Evolutionary conservation across 2,329 filamentous ascomycete species (phyloP), one percentile per base, ranked within the genome.

Genomic region (Talaromyces funiculosus): DNA sequence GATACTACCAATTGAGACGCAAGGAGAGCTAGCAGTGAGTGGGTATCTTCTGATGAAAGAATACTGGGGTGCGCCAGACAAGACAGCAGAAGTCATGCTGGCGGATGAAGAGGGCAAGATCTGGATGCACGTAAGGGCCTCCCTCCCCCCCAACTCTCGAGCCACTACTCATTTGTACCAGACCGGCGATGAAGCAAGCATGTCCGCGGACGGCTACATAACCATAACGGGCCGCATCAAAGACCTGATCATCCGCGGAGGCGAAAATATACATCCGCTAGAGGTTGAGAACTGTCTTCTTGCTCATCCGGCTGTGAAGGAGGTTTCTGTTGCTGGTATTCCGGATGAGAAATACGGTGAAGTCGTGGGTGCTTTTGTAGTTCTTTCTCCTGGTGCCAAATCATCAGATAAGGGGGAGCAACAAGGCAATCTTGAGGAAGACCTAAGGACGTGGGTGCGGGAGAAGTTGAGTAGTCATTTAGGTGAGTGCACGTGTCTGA

Each of bases 221-320:
- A 84, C 84, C 66, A 96, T 97, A 69, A 97, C 92, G 0, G 91
- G 92, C 3, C 82, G 92, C 16, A 93, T 96, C 71, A 97, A 97
- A 75, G 94, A 99, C 72, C 76, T 97, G 59, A 97, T 99, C 67
- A 97, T 97, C 71, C 85, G 91, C 26, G 93, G 90, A 29, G 94
- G 94, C 24, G 94, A 97, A 73, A 99, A 99, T 72, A 96, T 97
- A 60, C 90, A 96, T 72, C 94, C 94, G 0, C 80, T 96, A 5
- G 94, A 97, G 73, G 82, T 97, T 3, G 94, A 99, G 73, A 92
- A 95, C 71, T 93, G 86, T 66, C 81, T 97, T 5, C 86, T 96
- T 63, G 84, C 84, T 42, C 87, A 93, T 70, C 81, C 84, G 1
- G 80, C 81, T 3, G 81, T 97, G 0, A 80, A 81, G 14, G 91